A percentile compares a stretch with the other conserved stretches of the same genome.
These are phyloP conservation scores for Berkeleyomyces rouxiae DNA, from an alignment of 2,329 filamentous ascomycete species.

Conservation along the genomic window DNA sequence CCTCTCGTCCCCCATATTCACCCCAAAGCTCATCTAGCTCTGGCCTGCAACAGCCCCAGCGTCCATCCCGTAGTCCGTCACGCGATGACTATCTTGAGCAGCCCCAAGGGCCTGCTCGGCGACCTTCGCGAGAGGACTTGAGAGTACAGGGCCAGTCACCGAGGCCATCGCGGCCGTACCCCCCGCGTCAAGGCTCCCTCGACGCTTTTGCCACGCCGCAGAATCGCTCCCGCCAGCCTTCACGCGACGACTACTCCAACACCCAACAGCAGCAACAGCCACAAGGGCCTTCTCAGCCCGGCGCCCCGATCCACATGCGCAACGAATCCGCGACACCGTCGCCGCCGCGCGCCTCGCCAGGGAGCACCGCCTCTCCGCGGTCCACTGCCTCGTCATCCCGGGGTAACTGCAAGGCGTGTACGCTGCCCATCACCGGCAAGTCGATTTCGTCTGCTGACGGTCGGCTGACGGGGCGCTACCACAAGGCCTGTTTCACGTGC, in stretches of 20 bases:
- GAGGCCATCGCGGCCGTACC: background rate
- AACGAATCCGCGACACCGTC: slow-evolving; percentile 10
- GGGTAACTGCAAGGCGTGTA: slow-evolving; percentile 71
- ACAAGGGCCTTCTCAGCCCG: background rate
- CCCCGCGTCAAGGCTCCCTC: slow-evolving; percentile 3
- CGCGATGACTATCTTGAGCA: background rate
- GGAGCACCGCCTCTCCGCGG: slow-evolving; percentile 14
- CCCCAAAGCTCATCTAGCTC: no score
- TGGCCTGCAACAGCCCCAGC: background rate
- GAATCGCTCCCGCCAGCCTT: slow-evolving; percentile 2
- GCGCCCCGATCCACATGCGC: background rate
- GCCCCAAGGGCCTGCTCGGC: background rate
- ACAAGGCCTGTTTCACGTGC: slow-evolving; percentile 91
- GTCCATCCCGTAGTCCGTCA: background rate
- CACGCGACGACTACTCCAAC: slow-evolving; percentile 2
- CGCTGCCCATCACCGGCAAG: slow-evolving; percentile 65
- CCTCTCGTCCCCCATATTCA: background rate
- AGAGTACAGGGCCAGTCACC: background rate
- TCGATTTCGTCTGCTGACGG: slow-evolving; percentile 89
- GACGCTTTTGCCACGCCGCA: slow-evolving; percentile 5
- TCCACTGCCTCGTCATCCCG: slow-evolving; percentile 32
- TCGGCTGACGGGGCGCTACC: slow-evolving; percentile 78
- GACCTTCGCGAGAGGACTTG: background rate
- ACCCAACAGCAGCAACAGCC: background rate
- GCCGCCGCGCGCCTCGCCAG: slow-evolving; percentile 5